Base-by-base conservation (phyloP, 495 filamentous ascomycete genomes). In the Hyaloscypha bicolor region DNA sequence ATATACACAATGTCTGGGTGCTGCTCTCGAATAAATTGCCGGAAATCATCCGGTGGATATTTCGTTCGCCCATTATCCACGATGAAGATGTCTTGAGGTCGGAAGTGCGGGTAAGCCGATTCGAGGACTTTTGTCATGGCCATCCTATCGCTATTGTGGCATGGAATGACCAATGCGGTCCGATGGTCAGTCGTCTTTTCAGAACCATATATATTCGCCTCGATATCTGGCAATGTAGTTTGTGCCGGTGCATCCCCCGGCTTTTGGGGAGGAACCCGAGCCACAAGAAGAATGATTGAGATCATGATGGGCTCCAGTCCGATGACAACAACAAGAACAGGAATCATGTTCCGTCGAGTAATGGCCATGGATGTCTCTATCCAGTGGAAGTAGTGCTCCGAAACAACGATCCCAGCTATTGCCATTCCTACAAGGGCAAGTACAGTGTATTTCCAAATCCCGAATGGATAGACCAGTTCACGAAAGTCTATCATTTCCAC, bases 1-100 rank as follows among this genome's bases (percentile, higher is more conserved):
- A 74, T 68, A 48, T 76, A 69, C 52, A 74, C 69, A 31, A 76
- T 62, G 1, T 67, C 68, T 14, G 57, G 57, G 16, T 69, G 66
- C 66, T 58, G 65, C 68, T 42, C 63, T 69, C 30, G 39, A 51
- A 29, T 19, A 21, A 68, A 42, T 68, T 73, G 37, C 25, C 35
- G n/a, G 25, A 55, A 53, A 25, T 74, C 11, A 71, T 66, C 19
- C 73, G 71, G 14, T 61, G 35, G 35, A 37, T 37, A 37, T 37
- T 37, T 37, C 8, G 55, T 68, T 57, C 70, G 72, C 2, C 74
- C 74, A 48, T 76, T 76, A 4, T 71, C 74, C 39, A 76, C 48
- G 32, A 70, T 55, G 52, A 67, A 70, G n/a, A 70, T 63, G 30
- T 70, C 55, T 52, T 63, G 55, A 14, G 68, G 68, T 25, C 55